phyloP scores from a whole-genome alignment of 331 rosid genomes.

The Saraca asoca region DNA sequence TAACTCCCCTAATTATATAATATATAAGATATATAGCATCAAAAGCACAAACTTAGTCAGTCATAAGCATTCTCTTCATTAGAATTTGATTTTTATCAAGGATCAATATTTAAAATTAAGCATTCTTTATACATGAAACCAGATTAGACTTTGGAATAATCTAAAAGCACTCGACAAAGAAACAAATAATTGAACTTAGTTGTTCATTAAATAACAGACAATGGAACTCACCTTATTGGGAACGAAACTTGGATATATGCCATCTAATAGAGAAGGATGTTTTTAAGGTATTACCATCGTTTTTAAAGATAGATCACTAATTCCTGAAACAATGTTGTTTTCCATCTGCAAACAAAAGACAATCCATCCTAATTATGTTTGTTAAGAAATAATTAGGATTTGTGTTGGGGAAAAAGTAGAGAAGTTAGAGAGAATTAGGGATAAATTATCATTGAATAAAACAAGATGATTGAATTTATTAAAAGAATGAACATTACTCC shows the following conservation, averaged over 20 bases:
- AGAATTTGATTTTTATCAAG: too few relatives aligned
- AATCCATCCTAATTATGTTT: too few relatives aligned
- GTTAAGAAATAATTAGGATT: too few relatives aligned
- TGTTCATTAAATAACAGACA: constrained; percentile 21
- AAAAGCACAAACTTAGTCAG: constrained; percentile 2
- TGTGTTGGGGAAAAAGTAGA: too few relatives aligned
- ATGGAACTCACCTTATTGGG: constrained; percentile 63
- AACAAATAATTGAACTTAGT: not conserved
- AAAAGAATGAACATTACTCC: too few relatives aligned
- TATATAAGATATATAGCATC: constrained; percentile 3
- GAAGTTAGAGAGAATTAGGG: too few relatives aligned
- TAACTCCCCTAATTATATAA: constrained; percentile 7
- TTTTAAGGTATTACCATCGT: constrained; percentile 58
- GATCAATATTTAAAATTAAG: too few relatives aligned
- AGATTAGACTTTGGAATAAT: too few relatives aligned
- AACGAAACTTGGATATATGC: constrained; percentile 49
- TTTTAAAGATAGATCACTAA: constrained; percentile 50
- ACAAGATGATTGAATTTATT: too few relatives aligned
- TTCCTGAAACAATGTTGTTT: constrained; percentile 45
- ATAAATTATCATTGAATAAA: too few relatives aligned
- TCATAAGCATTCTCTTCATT: too few relatives aligned
- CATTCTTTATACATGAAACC: too few relatives aligned
- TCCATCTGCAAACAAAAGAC: constrained; percentile 59
- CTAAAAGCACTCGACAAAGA: not conserved
- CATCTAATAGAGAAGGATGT: constrained; percentile 56